These are phyloP conservation scores for Pichia scutulata DNA, from an alignment of 805 yeast species.

Conservation along the genomic window DNA sequence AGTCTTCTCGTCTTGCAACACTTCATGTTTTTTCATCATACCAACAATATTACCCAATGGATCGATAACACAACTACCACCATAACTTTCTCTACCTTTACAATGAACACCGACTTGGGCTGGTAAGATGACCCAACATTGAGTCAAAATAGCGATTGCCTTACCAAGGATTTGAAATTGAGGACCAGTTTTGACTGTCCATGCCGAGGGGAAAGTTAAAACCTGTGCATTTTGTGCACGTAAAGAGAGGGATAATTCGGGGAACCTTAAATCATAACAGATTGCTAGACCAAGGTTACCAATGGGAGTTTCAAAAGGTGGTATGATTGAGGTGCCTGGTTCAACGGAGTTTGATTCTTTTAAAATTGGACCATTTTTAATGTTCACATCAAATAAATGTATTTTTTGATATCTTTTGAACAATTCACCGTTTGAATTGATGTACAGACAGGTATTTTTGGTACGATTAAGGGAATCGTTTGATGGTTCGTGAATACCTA, in stretches of 20 bases:
- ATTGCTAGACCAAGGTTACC: constrained; percentile 67
- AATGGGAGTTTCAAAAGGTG: constrained; percentile 50
- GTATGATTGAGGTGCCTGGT: constrained; percentile 52
- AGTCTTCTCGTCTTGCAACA: no score
- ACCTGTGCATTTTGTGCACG: constrained; percentile 68
- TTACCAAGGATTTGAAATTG: constrained; percentile 81
- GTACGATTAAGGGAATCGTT: constrained; percentile 36
- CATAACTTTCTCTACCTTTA: constrained; percentile 61
- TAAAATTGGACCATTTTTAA: constrained; percentile 72
- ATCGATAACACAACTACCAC: constrained; percentile 79
- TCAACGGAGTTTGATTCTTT: constrained; percentile 75
- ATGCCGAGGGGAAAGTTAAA: constrained; percentile 82
- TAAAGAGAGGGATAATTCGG: constrained; percentile 63
- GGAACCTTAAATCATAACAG: constrained; percentile 85
- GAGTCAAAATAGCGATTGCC: constrained; percentile 85
- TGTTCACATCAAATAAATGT: constrained; percentile 84
- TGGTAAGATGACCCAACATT: constrained; percentile 80
- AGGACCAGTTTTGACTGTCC: constrained; percentile 87
- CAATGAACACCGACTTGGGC: constrained; percentile 78
- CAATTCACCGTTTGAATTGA: constrained; percentile 57
- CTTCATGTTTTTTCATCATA: neutral
- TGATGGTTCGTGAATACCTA: constrained; percentile 84
- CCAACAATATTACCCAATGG: constrained; percentile 82
- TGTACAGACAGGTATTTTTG: constrained; percentile 67
- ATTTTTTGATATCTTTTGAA: constrained; percentile 70